Conservation (phyloP, 768 basidiomycete species). For the Neoboletus brunneissimus region DNA sequence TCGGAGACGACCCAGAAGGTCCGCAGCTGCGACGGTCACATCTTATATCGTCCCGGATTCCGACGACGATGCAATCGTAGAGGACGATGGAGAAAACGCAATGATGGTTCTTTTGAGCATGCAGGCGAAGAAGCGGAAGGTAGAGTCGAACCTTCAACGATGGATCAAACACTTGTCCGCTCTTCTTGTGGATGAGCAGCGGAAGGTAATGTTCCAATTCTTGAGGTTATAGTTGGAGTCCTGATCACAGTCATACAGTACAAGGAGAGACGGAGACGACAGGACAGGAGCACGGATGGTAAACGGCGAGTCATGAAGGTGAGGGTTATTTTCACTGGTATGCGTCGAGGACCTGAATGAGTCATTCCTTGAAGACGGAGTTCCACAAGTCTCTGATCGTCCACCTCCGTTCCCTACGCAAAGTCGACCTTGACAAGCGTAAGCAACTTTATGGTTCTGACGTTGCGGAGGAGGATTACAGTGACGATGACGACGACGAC, state of each 20-base stretch:
- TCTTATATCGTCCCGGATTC: slow-evolving; percentile 70
- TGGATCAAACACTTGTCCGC: slow-evolving; percentile 69
- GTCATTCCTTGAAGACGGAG: slow-evolving; percentile 46
- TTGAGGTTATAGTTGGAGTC: background rate
- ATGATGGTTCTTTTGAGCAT: slow-evolving; percentile 30
- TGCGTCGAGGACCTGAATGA: background rate
- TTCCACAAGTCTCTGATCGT: slow-evolving; percentile 61
- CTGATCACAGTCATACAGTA: slow-evolving; percentile 40
- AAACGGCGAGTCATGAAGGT: slow-evolving; percentile 63
- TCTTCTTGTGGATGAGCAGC: slow-evolving; percentile 62
- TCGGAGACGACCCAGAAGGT: slow-evolving; percentile 59
- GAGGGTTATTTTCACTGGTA: slow-evolving; percentile 11
- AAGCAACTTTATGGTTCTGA: slow-evolving; percentile 41
- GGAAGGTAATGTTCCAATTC: slow-evolving; percentile 48
- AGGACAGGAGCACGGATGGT: slow-evolving; percentile 45
- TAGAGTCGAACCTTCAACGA: slow-evolving; percentile 49
- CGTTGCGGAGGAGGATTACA: slow-evolving; percentile 36
- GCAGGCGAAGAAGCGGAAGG: slow-evolving; percentile 36
- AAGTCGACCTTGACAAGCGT: slow-evolving; percentile 53
- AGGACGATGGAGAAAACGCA: slow-evolving; percentile 36
- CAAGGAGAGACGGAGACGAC: slow-evolving; percentile 57
- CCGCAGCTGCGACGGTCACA: slow-evolving; percentile 47
- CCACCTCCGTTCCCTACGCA: slow-evolving; percentile 61
- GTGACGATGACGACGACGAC: slow-evolving; percentile 30
- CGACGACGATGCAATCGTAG: slow-evolving; percentile 59